A percentile compares a stretch with the other conserved stretches of the same genome.
These are phyloP conservation scores for Penicillium psychrofluorescens DNA, from an alignment of 495 filamentous ascomycete genomes.

Conservation along the genomic window DNA sequence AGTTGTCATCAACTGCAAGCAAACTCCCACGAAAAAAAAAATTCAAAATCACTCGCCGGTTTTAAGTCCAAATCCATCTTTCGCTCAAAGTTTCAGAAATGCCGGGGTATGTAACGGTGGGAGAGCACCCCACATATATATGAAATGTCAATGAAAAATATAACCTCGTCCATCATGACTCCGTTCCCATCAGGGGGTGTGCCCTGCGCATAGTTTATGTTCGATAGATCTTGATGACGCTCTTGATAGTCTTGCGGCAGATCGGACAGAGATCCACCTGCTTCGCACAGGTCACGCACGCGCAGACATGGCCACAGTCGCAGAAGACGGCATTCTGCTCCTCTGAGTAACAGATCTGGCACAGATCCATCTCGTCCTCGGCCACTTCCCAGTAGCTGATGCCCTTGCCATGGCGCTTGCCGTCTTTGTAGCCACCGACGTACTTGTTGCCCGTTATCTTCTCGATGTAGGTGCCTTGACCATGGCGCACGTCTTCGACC, in stretches of 20 bases:
- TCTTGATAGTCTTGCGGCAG: conserved; percentile 53
- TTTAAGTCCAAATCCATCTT: too few species aligned
- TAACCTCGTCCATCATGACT: not conserved
- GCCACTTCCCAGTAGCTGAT: conserved; percentile 56
- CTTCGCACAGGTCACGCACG: conserved; percentile 55
- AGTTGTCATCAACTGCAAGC: not conserved
- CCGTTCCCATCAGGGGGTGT: not conserved
- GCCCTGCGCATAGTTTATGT: conserved; percentile 18
- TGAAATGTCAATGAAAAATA: not conserved
- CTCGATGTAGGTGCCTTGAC: conserved; percentile 52
- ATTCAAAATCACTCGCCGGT: not conserved
- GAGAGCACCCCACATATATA: too few species aligned
- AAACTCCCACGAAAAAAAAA: not conserved
- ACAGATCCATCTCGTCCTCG: conserved; percentile 54
- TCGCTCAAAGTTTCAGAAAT: too few species aligned
- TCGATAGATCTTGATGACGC: conserved; percentile 51
- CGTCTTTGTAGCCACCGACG: conserved; percentile 55
- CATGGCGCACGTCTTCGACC: conserved; percentile 48
- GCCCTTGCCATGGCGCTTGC: conserved; percentile 56
- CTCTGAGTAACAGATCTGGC: conserved; percentile 59
- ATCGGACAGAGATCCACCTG: conserved; percentile 59
- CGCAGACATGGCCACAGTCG: conserved; percentile 60
- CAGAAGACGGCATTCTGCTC: conserved; percentile 56
- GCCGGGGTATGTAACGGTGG: too few species aligned
- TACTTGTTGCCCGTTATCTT: conserved; percentile 56